These are phyloP conservation scores for Zymoseptoria pseudotritici DNA, from an alignment of 2,329 filamentous ascomycete species.

Conservation along the genomic window DNA sequence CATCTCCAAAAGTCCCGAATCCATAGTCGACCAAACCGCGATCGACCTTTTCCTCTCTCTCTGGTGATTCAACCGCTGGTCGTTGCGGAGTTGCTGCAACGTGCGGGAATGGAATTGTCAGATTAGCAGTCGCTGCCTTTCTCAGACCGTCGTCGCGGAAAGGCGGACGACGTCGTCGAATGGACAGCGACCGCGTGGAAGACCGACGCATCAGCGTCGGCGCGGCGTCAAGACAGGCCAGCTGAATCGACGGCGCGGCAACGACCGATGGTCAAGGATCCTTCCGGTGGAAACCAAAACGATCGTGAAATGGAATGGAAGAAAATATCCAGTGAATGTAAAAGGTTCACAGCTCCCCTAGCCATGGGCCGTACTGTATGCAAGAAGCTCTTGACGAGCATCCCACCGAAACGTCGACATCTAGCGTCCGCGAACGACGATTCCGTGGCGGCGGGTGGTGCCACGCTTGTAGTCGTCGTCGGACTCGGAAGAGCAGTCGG, in stretches of 20 bases:
- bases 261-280: neutral
- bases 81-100: neutral
- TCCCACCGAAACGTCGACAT: neutral
- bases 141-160: neutral
- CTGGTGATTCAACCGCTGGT: neutral
- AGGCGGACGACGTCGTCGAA: neutral
- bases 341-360: neutral
- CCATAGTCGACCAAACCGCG: neutral
- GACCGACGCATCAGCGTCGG: neutral
- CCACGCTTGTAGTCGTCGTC: slow-evolving; percentile 43
- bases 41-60: neutral
- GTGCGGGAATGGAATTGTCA: neutral
- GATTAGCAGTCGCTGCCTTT: neutral
- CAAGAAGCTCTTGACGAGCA: neutral
- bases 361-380: neutral
- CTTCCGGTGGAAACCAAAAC: neutral
- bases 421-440: slow-evolving; percentile 33
- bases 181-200: neutral
- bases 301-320: neutral
- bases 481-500: slow-evolving; percentile 60
- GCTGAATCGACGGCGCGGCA: neutral
- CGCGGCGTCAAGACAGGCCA: neutral
- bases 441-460: slow-evolving; percentile 40
- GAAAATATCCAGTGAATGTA: neutral
- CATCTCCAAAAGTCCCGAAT: neutral